A percentile compares a stretch with the other conserved stretches of the same genome.
These are phyloP conservation scores for Sporothrix euskadiensis DNA, from an alignment of 2,329 filamentous ascomycete species.

Conservation along the genomic window DNA sequence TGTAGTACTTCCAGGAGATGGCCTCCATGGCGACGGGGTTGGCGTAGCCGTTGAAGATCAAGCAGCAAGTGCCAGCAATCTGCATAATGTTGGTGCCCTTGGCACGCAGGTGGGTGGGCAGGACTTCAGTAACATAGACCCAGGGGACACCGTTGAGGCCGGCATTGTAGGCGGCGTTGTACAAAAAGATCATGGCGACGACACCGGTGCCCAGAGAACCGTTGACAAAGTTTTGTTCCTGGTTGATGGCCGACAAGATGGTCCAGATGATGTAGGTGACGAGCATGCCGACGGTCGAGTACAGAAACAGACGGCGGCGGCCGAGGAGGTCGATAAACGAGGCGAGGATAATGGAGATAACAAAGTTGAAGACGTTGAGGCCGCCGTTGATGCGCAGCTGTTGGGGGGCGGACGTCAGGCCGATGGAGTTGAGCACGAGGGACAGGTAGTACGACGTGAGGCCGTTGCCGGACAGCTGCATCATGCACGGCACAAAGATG, in stretches of 20 bases:
- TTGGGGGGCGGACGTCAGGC: slow-evolving; percentile 40
- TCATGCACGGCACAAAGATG: slow-evolving; percentile 22
- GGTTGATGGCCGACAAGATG: slow-evolving; percentile 47
- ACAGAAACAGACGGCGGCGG: slow-evolving; percentile 40
- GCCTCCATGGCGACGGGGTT: slow-evolving; percentile 36
- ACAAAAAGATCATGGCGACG: slow-evolving; percentile 41
- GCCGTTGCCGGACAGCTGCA: slow-evolving; percentile 23
- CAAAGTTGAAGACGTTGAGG: slow-evolving; percentile 31
- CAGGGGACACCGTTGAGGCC: slow-evolving; percentile 44
- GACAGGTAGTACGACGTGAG: slow-evolving; percentile 26
- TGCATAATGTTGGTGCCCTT: slow-evolving; percentile 39
- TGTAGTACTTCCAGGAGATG: slow-evolving; percentile 28
- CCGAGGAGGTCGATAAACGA: slow-evolving; percentile 37
- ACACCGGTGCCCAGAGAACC: slow-evolving; percentile 30
- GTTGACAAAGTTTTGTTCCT: slow-evolving; percentile 45
- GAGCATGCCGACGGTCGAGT: slow-evolving; percentile 35
- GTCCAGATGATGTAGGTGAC: slow-evolving; percentile 23
- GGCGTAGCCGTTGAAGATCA: slow-evolving; percentile 45
- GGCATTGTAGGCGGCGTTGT: slow-evolving; percentile 43
- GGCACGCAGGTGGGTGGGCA: slow-evolving; percentile 43
- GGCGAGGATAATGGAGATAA: slow-evolving; percentile 28
- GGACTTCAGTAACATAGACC: slow-evolving; percentile 49
- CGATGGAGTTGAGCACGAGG: slow-evolving; percentile 24
- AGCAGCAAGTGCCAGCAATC: slow-evolving; percentile 33
- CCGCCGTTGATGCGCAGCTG: slow-evolving; percentile 47